phyloP scores from a whole-genome alignment of 768 basidiomycete species.

The Naganishia friedmannii region DNA sequence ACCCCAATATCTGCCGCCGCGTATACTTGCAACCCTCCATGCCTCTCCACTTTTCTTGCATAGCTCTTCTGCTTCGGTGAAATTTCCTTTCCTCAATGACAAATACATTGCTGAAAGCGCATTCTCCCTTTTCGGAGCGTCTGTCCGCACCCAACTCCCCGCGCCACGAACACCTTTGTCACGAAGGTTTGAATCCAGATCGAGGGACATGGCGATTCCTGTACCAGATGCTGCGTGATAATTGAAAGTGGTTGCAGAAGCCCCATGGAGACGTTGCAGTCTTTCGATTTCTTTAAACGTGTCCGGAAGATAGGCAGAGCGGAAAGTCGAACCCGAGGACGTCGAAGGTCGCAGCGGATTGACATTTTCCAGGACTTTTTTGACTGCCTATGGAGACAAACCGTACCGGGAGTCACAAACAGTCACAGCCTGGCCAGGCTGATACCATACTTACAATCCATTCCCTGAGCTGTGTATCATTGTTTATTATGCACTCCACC shows the following conservation, averaged over 20 bases:
- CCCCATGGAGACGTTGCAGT: slow-evolving; percentile 9
- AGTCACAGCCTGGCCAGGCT: too few relatives aligned
- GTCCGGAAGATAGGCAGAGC: slow-evolving; percentile 21
- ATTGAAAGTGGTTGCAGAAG: slow-evolving; percentile 6
- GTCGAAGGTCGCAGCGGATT: slow-evolving; percentile 5
- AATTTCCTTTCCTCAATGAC: slow-evolving; percentile 60
- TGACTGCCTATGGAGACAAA: slow-evolving; percentile 1
- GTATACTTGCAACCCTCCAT: slow-evolving; percentile 86
- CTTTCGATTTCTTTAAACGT: slow-evolving; percentile 17
- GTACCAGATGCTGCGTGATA: slow-evolving; percentile 4
- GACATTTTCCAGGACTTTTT: slow-evolving; percentile 10
- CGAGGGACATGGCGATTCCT: slow-evolving; percentile 23
- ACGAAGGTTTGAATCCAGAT: slow-evolving; percentile 28
- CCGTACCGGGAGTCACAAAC: too few relatives aligned
- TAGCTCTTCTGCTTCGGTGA: slow-evolving; percentile 78
- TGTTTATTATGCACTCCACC: slow-evolving; percentile 23
- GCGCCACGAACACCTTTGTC: slow-evolving; percentile 24
- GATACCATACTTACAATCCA: slow-evolving; percentile 24
- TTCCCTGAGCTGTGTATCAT: slow-evolving; percentile 25
- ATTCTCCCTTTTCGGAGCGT: slow-evolving; percentile 10
- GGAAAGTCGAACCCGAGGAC: slow-evolving; percentile 4
- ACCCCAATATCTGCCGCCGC: slow-evolving; percentile 68
- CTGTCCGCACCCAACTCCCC: slow-evolving; percentile 16
- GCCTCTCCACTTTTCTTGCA: slow-evolving; percentile 80
- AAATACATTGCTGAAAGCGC: slow-evolving; percentile 39